phyloP scores from a whole-genome alignment of 139 green algal species.

The Eudorina sp. region DNA sequence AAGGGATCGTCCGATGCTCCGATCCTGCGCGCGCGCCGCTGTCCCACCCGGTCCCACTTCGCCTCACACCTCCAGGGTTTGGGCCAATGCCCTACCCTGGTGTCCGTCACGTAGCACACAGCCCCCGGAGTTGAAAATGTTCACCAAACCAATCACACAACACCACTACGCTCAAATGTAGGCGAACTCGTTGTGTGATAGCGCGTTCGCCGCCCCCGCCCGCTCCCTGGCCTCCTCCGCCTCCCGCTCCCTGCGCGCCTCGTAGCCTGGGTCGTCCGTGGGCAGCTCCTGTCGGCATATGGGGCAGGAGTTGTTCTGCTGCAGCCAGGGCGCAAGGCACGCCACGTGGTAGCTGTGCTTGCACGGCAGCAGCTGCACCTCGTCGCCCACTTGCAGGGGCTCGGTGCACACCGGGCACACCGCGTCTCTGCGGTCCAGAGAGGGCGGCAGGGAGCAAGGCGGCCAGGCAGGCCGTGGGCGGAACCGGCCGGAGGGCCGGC shows the following conservation, averaged over 20 bases:
- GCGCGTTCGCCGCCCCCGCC: conserved; percentile 76
- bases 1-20: no score
- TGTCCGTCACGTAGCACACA: no score
- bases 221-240: conserved; percentile 69
- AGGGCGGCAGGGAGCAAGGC: neutral
- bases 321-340: conserved; percentile 86
- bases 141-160: neutral
- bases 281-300: conserved; percentile 78
- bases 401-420: conserved; percentile 59
- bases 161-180: conserved; percentile 67
- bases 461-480: no score
- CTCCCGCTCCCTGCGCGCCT: conserved; percentile 81
- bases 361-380: conserved; percentile 81
- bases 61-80: no score
- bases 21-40: no score
- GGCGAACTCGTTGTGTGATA: conserved; percentile 85
- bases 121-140: no score
- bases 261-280: conserved; percentile 82
- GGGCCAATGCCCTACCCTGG: no score
- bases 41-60: no score
- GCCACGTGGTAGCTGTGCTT: conserved; percentile 81
- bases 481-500: no score
- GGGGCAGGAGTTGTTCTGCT: conserved; percentile 83
- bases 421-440: conserved; percentile 36
- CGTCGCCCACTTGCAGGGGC: conserved; percentile 68